phyloP scores from a whole-genome alignment of 2,329 filamentous ascomycete species.

The Ophiostoma montium region DNA sequence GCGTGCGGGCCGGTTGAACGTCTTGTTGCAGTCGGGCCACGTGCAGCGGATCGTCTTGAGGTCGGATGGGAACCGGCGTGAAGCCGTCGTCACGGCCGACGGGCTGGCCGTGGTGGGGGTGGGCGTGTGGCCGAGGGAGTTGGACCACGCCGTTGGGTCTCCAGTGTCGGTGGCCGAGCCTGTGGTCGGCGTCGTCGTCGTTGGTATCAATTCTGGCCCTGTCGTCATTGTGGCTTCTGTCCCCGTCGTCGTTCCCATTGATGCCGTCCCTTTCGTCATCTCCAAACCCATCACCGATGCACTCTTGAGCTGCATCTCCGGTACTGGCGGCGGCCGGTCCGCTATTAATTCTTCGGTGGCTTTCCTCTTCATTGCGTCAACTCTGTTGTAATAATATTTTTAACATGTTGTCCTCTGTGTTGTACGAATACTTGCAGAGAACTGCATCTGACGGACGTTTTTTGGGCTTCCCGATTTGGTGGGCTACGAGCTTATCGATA shows the following conservation, averaged over 20 bases:
- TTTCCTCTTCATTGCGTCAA: constrained; percentile 14
- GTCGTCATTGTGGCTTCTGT: background rate
- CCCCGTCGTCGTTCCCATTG: background rate
- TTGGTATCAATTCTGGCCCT: background rate
- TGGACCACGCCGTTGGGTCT: constrained; percentile 1
- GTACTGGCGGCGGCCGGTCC: background rate
- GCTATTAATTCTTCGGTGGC: constrained; percentile 8
- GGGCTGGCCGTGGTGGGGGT: constrained; percentile 5
- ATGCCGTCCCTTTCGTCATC: no score
- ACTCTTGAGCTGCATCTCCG: background rate
- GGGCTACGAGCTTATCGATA: constrained; percentile 12
- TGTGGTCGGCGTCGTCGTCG: background rate
- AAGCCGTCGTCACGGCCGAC: constrained; percentile 1
- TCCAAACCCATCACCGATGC: no score
- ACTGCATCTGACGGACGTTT: no score
- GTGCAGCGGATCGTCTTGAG: constrained; percentile 67
- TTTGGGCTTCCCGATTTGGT: background rate
- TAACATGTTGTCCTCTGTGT: no score
- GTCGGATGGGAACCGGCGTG: constrained; percentile 44
- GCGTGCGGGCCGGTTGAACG: constrained; percentile 75
- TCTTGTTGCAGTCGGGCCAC: constrained; percentile 59
- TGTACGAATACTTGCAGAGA: no score
- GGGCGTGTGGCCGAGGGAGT: constrained; percentile 10
- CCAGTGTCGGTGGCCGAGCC: background rate
- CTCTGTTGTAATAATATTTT: no score